Evolutionary conservation across 192 early-diverging fungal genomes (phyloP).

Genomic region (Coemansia sp.): DNA sequence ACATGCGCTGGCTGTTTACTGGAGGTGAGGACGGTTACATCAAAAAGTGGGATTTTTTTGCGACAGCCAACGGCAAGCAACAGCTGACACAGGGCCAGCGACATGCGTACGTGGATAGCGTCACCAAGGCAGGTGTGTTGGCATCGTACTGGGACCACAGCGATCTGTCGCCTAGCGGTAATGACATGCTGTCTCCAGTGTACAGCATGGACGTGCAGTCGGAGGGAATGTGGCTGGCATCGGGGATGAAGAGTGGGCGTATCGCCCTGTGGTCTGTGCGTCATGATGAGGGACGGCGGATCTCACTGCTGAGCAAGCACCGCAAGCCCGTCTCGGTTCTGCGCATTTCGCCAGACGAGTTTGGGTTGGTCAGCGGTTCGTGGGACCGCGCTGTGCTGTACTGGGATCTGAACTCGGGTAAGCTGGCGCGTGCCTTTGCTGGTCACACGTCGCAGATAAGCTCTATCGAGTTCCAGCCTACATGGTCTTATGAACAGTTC

Average conservation of each 20-base stretch:
- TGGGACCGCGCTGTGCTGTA: constrained; percentile 85
- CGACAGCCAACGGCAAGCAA: constrained; percentile 78
- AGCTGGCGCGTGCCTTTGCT: constrained; percentile 63
- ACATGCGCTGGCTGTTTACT: constrained; percentile 80
- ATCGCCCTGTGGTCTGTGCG: constrained; percentile 86
- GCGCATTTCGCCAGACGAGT: constrained; percentile 77
- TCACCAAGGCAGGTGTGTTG: constrained; percentile 62
- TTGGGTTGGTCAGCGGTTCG: constrained; percentile 82
- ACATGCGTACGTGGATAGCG: constrained; percentile 81
- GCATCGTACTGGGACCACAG: constrained; percentile 55
- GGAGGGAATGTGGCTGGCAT: constrained; percentile 80
- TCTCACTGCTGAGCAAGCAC: constrained; percentile 80
- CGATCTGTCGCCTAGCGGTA: constrained; percentile 24
- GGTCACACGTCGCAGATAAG: constrained; percentile 84
- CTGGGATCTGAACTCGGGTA: constrained; percentile 85
- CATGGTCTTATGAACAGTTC: constrained; percentile 13
- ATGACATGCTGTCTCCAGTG: constrained; percentile 79
- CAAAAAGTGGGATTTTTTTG: constrained; percentile 89
- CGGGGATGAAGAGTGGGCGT: constrained; percentile 73
- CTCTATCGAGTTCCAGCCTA: constrained; percentile 68
- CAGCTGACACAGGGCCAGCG: constrained; percentile 81
- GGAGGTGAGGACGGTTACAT: constrained; percentile 94
- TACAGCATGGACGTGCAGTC: constrained; percentile 93
- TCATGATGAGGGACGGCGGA: constrained; percentile 91
- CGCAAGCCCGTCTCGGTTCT: constrained; percentile 81